Conservation (phyloP, 192 early-diverging fungal species). For the Diversispora epigaea region DNA sequence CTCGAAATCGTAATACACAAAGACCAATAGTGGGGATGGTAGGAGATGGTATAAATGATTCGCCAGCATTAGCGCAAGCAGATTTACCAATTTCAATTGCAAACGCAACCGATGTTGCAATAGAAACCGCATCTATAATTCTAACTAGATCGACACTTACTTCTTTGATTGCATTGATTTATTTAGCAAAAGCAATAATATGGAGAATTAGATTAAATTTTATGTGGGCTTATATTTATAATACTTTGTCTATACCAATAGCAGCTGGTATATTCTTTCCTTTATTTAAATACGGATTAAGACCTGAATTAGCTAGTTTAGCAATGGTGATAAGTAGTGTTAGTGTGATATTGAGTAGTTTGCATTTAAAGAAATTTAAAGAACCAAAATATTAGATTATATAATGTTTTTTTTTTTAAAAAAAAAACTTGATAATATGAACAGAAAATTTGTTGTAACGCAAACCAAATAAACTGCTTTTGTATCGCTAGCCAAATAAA, state of each 20-base stretch:
- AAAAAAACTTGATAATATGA: too few relatives aligned
- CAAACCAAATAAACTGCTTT: too few relatives aligned
- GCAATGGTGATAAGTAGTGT: constrained; percentile 88
- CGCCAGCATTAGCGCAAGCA: constrained; percentile 84
- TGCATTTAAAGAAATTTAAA: constrained; percentile 60
- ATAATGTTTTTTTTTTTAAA: too few relatives aligned
- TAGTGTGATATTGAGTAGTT: constrained; percentile 79
- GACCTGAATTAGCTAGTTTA: constrained; percentile 82
- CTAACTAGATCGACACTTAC: constrained; percentile 75
- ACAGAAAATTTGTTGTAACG: too few relatives aligned
- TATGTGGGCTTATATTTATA: constrained; percentile 87
- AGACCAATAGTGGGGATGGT: constrained; percentile 79
- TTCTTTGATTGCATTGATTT: constrained; percentile 77
- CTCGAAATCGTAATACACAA: constrained; percentile 29
- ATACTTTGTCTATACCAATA: constrained; percentile 83
- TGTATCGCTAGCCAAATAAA: too few relatives aligned
- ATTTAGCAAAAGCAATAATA: constrained; percentile 73
- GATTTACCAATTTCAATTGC: constrained; percentile 91
- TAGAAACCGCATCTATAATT: constrained; percentile 85
- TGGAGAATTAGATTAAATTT: constrained; percentile 84
- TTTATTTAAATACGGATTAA: constrained; percentile 41
- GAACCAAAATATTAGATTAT: constrained; percentile 7
- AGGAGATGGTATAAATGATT: constrained; percentile 96
- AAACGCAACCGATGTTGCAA: constrained; percentile 85
- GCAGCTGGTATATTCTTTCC: constrained; percentile 84